Evolutionary conservation across 805 yeast species (phyloP), one percentile per base, ranked within the genome.

Genomic region (Yamadazyma paraphyllophila): DNA sequence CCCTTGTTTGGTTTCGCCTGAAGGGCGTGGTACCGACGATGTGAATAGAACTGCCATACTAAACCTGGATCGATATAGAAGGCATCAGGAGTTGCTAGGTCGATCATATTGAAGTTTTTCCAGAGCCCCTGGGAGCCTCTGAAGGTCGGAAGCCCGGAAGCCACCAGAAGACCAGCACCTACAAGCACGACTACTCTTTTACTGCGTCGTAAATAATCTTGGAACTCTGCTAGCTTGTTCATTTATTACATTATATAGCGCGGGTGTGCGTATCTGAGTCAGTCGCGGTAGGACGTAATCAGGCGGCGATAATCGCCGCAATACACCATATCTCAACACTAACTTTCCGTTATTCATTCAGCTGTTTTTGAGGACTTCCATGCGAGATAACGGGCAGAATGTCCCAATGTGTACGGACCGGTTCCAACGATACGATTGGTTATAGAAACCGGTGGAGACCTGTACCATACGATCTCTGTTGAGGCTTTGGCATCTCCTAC

Each of bases 11-110:
- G 96, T 40, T 57, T 62, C 0, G 92, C 88, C 37, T 63, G 64
- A 42, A 87, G 66, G 0, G 96, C 91, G 40, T 70, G 70, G 39
- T 66, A 73, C 37, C 97, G 61, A 49, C 95, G 66, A 61, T 80
- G 80, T 4, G 88, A 73, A 62, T 90, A 89, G 56, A 86, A 89
- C 59, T 87, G 92, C 97, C 97, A 89, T 7, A 90, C 96, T 8
- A 88, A 69, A 0, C 88, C 87, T 0, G 97, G 96, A 59, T 89
- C 91, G 14, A 72, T 70, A 48, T 82, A 78, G 61, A 90, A 89
- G 4, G 96, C 96, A 58, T 89, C 96, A 0, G 96, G 96, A 0
- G 96, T 89, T 7, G 96, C 96, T 36, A 90, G 69, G 57, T 89
- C 96, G 37, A 87, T 82, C 54, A 90, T 81, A 43, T 84, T 84